Base-by-base conservation (phyloP, 2,329 filamentous ascomycete species). In the Fusarium bulbicola region DNA sequence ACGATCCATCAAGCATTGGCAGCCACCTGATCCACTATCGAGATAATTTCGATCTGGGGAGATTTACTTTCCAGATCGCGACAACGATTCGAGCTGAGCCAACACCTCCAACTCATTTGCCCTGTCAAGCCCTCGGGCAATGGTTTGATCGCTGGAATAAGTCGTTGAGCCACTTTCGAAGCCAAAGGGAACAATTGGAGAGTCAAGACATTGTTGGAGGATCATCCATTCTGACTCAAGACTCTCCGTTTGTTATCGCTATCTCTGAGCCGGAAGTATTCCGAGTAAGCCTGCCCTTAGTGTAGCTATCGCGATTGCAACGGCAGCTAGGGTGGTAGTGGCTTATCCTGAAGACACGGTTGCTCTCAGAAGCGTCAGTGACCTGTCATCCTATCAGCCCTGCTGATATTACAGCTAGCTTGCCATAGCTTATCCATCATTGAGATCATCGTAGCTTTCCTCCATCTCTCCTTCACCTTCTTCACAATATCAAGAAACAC, bases 21-120 rank as follows among this genome's bases (percentile, higher is more conserved):
- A 71, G 68, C 74, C 74, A 71, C 68, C 59, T 68, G 54, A 70
- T 70, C 64, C 71, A 73, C 69, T 72, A 76, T 76, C 74, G 65
- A 77, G 73, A 76, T 76, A 53, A 56, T 70, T 61, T 52, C 74
- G 74, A 76, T 76, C 68, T 56, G 52, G 52, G 39, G 47, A 65
- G 68, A 74, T 74, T 63, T 37, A 37, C 56, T 60, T 66, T 63
- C 40, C 45, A 59, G 68, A 75, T 76, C 70, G 63, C 59, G 32
- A 66, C 61, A 56, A 56, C 54, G 34, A 63, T 73, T 59, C 59
- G 63, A 65, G 49, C 46, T 59, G 32, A 42, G 47, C 59, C 46
- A 69, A 66, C 54, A 63, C 42, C 43, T 30, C 42, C 37, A 53
- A 26, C 46, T 34, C 52, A 61, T 60, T 43, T 26, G 21, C 36